Base-by-base conservation (phyloP, 441 rosid species). In the Pelargonium australe region DNA sequence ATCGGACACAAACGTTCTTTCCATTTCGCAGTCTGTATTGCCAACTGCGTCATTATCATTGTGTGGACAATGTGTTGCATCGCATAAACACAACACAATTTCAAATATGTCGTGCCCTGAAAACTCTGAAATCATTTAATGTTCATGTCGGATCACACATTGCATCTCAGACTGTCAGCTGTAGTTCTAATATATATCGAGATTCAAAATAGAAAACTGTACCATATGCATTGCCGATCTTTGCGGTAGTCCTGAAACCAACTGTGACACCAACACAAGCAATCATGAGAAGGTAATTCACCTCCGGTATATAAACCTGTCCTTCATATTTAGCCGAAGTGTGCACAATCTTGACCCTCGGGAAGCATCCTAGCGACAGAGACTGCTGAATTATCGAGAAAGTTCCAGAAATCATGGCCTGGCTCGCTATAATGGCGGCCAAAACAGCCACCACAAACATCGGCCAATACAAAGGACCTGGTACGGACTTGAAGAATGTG, bases 191-290 rank as follows among this genome's bases (percentile, higher is more conserved):
- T 20, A 1, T 20, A 20, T 20, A 20, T 20, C 23, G 23, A 20
- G 23, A 20, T 20, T 20, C 23, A 20, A 20, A 20, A 37, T 1
- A 70, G 43, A 40, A 14, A 14, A 12, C 3, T 1, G 73, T 81
- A 85, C 92, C 92, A 34, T 83, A 84, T 4, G 90, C 88, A 64
- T 87, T 76, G 80, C 85, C 88, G 13, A 85, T 81, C 43, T 79
- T 82, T 25, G 49, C 72, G 0, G 86, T 82, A 11, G 73, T 78
- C 70, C 61, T 80, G 75, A 86, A 84, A 13, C 84, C 84, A 34
- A 77, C 43, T 5, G 85, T 84, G 65, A 84, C 85, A 6, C 73
- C 75, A 0, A 84, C 47, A 40, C 84, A 80, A 58, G 89, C 87
- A n/a, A 84, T 5, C 85, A 80, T 86, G 4, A 88, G 82, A 11